Evolutionary conservation across 2,329 filamentous ascomycete species (phyloP).

Genomic region (Sarocladium kiliense): DNA sequence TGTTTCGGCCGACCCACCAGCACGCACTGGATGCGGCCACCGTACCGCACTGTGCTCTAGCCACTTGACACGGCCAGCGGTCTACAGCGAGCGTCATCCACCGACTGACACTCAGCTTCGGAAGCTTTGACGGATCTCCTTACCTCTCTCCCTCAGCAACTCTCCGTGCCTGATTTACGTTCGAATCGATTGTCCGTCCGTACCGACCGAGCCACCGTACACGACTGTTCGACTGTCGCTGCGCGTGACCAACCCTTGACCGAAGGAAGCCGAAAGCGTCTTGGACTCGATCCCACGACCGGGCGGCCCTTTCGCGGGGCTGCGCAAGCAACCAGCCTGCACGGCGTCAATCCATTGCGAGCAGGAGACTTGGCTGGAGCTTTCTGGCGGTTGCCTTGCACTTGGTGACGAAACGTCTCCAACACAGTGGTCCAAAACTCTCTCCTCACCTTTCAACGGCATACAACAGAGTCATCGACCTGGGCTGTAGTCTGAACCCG

Average conservation of each 20-base stretch:
- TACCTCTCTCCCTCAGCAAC: neutral
- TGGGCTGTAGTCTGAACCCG: neutral
- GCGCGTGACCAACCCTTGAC: neutral
- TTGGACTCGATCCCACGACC: neutral
- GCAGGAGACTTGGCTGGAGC: neutral
- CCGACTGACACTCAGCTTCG: neutral
- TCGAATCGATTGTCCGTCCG: neutral
- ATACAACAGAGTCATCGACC: neutral
- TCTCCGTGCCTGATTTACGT: neutral
- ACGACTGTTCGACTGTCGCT: neutral
- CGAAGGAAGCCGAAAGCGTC: slow-evolving; percentile 1
- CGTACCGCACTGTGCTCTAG: neutral
- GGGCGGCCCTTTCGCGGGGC: slow-evolving; percentile 4
- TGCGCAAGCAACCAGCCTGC: neutral
- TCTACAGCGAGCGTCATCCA: neutral
- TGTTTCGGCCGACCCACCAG: neutral
- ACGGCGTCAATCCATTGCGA: neutral
- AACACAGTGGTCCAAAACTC: no score
- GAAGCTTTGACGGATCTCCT: neutral
- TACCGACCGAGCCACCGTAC: neutral
- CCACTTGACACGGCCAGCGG: neutral
- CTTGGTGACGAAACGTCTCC: neutral
- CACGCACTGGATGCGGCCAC: neutral
- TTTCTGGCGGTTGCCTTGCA: neutral
- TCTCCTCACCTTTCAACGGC: neutral